phyloP scores from a whole-genome alignment of 768 basidiomycete genomes.

The Coprinellus aureogranulatus region DNA sequence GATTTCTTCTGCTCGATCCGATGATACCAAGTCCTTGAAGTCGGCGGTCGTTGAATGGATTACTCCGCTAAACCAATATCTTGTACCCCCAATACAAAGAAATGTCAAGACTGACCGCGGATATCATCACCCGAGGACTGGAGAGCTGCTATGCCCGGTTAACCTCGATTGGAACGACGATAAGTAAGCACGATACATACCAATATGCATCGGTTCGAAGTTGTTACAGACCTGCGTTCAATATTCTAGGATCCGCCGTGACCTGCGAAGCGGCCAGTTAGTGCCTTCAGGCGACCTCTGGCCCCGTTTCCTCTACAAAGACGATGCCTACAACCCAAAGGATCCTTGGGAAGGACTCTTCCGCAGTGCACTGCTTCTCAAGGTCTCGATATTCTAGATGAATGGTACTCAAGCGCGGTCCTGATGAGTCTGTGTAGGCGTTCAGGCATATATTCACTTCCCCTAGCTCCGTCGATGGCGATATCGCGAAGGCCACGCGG shows the following conservation, averaged over 20 bases:
- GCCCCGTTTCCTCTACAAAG: slow-evolving; percentile 20
- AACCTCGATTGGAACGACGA: slow-evolving; percentile 9
- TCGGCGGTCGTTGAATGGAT: slow-evolving; percentile 23
- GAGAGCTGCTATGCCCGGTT: slow-evolving; percentile 14
- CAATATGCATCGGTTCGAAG: no score
- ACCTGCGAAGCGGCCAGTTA: slow-evolving; percentile 10
- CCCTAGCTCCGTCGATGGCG: slow-evolving; percentile 24
- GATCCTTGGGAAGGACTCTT: slow-evolving; percentile 27
- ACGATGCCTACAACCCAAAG: slow-evolving; percentile 17
- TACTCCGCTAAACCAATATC: slow-evolving; percentile 15
- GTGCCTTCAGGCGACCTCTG: slow-evolving; percentile 21
- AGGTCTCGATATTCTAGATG: slow-evolving; percentile 3
- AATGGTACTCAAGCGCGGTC: background rate
- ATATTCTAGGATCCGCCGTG: slow-evolving; percentile 5
- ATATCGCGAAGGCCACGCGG: slow-evolving; percentile 16
- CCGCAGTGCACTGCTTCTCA: slow-evolving; percentile 18
- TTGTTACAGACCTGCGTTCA: no score
- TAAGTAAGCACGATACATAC: background rate
- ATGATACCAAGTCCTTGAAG: slow-evolving; percentile 19
- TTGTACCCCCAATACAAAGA: slow-evolving; percentile 9
- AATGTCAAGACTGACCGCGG: slow-evolving; percentile 11
- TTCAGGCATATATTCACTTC: slow-evolving; percentile 28
- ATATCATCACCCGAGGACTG: slow-evolving; percentile 13
- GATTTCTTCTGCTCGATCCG: slow-evolving; percentile 14
- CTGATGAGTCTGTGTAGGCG: slow-evolving; percentile 12